Conservation (phyloP, 1,284 basidiomycete species). For the Tremellales sp. region DNA sequence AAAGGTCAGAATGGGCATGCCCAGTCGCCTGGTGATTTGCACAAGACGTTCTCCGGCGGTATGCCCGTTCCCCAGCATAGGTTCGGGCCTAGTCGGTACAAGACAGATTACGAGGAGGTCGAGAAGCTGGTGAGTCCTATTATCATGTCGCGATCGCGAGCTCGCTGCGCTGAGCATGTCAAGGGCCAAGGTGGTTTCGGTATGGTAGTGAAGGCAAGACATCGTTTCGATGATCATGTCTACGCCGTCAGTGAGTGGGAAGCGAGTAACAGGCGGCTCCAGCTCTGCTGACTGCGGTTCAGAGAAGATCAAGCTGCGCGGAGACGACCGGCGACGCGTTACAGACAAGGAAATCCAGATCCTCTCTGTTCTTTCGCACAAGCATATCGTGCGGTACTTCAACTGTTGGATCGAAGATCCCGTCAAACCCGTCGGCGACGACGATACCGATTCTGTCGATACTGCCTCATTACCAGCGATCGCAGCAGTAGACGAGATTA, state of each 20-base stretch:
- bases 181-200: slow-evolving; percentile 93
- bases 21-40: too few species aligned
- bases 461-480: neutral
- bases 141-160: neutral
- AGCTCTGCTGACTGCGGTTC: slow-evolving; percentile 45
- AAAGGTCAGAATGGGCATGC: too few species aligned
- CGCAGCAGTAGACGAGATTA: neutral
- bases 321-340: slow-evolving; percentile 73
- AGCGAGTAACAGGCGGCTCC: too few species aligned
- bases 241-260: slow-evolving; percentile 48
- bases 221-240: slow-evolving; percentile 57
- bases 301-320: slow-evolving; percentile 84
- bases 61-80: too few species aligned
- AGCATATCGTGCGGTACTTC: slow-evolving; percentile 80
- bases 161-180: neutral
- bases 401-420: slow-evolving; percentile 47
- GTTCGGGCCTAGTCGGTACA: slow-evolving; percentile 37
- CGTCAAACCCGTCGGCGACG: slow-evolving; percentile 12
- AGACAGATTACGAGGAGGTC: slow-evolving; percentile 48
- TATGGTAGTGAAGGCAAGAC: slow-evolving; percentile 87
- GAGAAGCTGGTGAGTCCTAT: slow-evolving; percentile 41
- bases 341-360: slow-evolving; percentile 91
- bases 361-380: slow-evolving; percentile 78
- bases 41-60: too few species aligned
- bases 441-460: slow-evolving; percentile 4